Evolutionary conservation across 148 eudicot species (phyloP), one percentile per base, ranked within the genome.

Genomic region (Chenopodium formosanum): DNA sequence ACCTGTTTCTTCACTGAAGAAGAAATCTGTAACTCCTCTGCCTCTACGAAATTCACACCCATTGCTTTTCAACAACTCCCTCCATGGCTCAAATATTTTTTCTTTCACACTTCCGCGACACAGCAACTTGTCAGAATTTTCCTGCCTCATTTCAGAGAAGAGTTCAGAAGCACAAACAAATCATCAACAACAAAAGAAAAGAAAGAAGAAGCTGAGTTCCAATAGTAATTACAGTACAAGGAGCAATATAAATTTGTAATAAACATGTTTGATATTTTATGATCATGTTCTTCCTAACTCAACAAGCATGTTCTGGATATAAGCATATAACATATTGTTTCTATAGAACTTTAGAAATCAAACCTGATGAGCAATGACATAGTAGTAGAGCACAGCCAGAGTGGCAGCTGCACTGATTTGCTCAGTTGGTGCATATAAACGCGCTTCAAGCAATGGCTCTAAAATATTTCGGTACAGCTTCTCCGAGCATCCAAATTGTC

Each of bases 321-420:
- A 10, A 62, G 9, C 66, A 62, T 19, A n/a, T 66, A 66, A 27
- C 70, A 66, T 66, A 66, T 12, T 66, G 70, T 66, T 12, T 2
- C 13, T 50, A 27, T 48, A 71, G 29, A 65, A 72, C 2, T 25
- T 11, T 64, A 84, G 46, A 74, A 20, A 40, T 78, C 81, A 78
- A 77, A 93, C 94, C 97, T 93, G 97, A 81, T 91, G 91, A 81
- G 93, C 88, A 32, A 90, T 84, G 69, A 90, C 86, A 80, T 86
- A 89, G 77, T 91, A 93, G 82, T 87, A 83, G 47, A 93, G 89
- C 81, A 91, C 86, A 78, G 89, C 89, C 78, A 93, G 84, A 74
- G 93, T 90, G 82, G 94, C 97, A 72, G 97, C 93, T 75, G 93
- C 94, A 81, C 94, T 91, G 74, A 92, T 87, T 85, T 88, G 93